Evolutionary conservation across 2,329 filamentous ascomycete genomes (phyloP), one percentile per base, ranked within the genome.

Genomic region (Fusarium kyushuense): DNA sequence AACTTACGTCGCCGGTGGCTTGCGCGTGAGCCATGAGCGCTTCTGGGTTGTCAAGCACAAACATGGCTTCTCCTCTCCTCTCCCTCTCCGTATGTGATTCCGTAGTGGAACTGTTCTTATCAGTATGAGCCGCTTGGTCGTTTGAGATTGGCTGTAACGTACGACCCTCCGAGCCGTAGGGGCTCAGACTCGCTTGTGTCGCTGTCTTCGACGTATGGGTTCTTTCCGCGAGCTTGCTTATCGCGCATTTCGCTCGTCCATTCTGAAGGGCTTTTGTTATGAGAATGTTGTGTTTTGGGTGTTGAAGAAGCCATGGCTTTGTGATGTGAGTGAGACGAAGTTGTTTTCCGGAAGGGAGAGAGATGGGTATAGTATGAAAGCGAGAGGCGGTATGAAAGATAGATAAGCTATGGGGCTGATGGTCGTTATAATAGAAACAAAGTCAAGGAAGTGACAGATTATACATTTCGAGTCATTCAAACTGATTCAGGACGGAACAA

Each of bases 11-110:
- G 32, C 82, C 81, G 30, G 81, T 80, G 65, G 83, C 83, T 67
- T 85, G 82, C 3, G 88, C 85, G 41, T 87, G 83, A 80, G 87
- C 87, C 81, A 88, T 86, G 47, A 90, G 77, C 57, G 86, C 77
- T 72, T 89, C 87, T 0, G 87, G 87, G 27, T 76, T 83, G 65
- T 87, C 84, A 4, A 90, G 81, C 38, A 89, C 81, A 13, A 83
- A 79, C 21, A 84, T 79, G 14, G 87, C 87, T 64, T 83, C 80
- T 43, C 83, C 80, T 16, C 83, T 82, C 6, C 79, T 77, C 65
- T 87, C 83, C 6, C 75, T 69, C 16, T 77, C 76, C 47, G 77
- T 77, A 62, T 81, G 84, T 25, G 81, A 71, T 63, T 86, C 83
- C 17, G 75, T 71, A 46, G 42, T 29, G 51, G 40, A 36, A 5